Percentiles rank a stretch among this genome's conserved stretches.
phyloP scores from a whole-genome alignment of 1,284 basidiomycete genomes.

The Anthracocystis walkeri region DNA sequence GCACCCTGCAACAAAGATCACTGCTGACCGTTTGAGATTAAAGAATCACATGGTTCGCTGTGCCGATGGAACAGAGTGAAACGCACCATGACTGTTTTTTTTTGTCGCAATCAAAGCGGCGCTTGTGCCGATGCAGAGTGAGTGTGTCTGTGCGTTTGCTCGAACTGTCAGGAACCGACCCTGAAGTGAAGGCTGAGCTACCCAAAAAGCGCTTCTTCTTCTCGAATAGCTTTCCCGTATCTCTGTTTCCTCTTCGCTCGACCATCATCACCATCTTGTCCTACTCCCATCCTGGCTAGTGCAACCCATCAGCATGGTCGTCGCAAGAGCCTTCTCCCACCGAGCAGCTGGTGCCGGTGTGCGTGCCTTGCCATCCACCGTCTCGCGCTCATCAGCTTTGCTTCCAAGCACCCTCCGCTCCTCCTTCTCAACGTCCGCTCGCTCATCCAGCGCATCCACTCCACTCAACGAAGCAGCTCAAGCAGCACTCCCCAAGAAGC shows the following conservation, averaged over 20 bases:
- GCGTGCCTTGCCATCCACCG: background rate
- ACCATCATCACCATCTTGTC: background rate
- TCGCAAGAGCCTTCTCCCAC: slow-evolving; percentile 14
- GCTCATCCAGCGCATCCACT: slow-evolving; percentile 17
- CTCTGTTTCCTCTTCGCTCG: background rate
- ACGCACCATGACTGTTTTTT: too few relatives aligned
- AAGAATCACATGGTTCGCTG: too few relatives aligned
- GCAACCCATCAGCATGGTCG: slow-evolving; percentile 15
- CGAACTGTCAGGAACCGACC: background rate
- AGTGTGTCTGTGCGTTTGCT: background rate
- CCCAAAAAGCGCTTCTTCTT: too few relatives aligned
- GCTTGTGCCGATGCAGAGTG: background rate
- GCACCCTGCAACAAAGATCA: too few relatives aligned
- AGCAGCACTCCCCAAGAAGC: slow-evolving; percentile 7
- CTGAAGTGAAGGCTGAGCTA: too few relatives aligned
- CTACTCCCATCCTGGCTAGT: background rate
- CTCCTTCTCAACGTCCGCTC: slow-evolving; percentile 15
- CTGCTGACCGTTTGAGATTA: background rate
- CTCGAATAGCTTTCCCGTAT: too few relatives aligned
- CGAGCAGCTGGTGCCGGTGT: slow-evolving; percentile 12
- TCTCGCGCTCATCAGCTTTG: slow-evolving; percentile 1
- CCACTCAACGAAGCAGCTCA: slow-evolving; percentile 34
- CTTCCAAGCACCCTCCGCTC: slow-evolving; percentile 3
- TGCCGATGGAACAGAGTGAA: background rate
- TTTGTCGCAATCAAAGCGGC: background rate